Conservation (phyloP, 345 rosid species). For the Cardamine chenopodiifolia region DNA sequence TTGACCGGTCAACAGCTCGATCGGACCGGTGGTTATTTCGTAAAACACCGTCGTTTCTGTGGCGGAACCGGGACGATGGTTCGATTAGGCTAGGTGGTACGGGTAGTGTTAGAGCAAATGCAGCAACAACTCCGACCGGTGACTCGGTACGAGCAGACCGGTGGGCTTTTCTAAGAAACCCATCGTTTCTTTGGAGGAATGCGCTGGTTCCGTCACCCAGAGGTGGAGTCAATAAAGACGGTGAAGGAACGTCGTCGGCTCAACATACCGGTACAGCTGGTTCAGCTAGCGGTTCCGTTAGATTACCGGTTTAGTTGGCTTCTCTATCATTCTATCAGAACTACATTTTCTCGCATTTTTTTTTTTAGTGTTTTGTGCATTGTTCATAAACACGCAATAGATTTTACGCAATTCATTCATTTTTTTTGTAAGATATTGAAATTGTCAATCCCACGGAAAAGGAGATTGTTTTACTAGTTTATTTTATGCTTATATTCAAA, state of each 20-base stretch:
- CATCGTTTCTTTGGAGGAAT: slow-evolving; percentile 55
- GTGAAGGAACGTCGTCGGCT: slow-evolving; percentile 41
- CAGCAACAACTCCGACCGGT: slow-evolving; percentile 25
- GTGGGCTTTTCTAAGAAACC: slow-evolving; percentile 52
- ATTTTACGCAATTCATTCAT: slow-evolving; percentile 26
- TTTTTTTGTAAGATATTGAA: slow-evolving; percentile 6
- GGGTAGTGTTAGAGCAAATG: slow-evolving; percentile 14
- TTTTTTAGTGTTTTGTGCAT: background rate
- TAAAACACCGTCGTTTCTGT: slow-evolving; percentile 41
- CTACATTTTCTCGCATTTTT: background rate
- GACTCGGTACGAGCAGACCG: slow-evolving; percentile 53
- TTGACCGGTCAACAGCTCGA: slow-evolving; percentile 14
- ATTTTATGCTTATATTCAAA: background rate
- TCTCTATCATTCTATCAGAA: background rate
- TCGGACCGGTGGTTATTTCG: slow-evolving; percentile 43
- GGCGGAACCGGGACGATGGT: slow-evolving; percentile 42
- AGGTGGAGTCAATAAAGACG: slow-evolving; percentile 38
- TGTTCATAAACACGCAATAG: slow-evolving; percentile 26
- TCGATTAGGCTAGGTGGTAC: slow-evolving; percentile 39
- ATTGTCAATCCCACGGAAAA: slow-evolving; percentile 17
- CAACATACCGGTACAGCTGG: slow-evolving; percentile 28
- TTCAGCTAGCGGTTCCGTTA: slow-evolving; percentile 38
- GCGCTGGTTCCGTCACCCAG: slow-evolving; percentile 58
- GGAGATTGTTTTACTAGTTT: slow-evolving; percentile 22
- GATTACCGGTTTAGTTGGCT: slow-evolving; percentile 55